phyloP scores from a whole-genome alignment of 495 filamentous ascomycete genomes.

The Cercophora samala region DNA sequence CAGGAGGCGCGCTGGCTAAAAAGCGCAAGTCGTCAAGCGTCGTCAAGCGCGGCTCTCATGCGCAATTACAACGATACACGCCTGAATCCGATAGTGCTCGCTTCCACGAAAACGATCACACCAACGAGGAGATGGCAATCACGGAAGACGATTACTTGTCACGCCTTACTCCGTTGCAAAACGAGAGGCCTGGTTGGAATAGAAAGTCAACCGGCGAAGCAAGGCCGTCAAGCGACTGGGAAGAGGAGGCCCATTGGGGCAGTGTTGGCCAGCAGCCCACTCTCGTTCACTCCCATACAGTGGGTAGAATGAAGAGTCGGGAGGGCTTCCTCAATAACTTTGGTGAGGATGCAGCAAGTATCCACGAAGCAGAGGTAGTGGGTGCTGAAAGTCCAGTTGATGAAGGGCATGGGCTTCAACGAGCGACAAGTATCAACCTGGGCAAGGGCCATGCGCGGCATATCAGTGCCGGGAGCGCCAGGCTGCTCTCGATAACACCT shows the following conservation, averaged over 20 bases:
- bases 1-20: constrained; percentile 52
- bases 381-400: constrained; percentile 39
- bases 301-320: constrained; percentile 43
- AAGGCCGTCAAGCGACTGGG: constrained; percentile 46
- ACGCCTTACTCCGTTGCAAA: constrained; percentile 51
- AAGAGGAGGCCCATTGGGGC: constrained; percentile 46
- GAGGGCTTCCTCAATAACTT: constrained; percentile 62
- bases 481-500: constrained; percentile 60
- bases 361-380: constrained; percentile 41
- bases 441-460: constrained; percentile 62
- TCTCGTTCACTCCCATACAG: constrained; percentile 33
- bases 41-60: constrained; percentile 28
- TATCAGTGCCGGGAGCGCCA: constrained; percentile 71
- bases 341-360: constrained; percentile 34
- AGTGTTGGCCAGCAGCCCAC: constrained; percentile 40
- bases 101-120: constrained; percentile 14
- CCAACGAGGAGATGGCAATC: constrained; percentile 59
- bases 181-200: constrained; percentile 50
- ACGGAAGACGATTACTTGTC: constrained; percentile 63
- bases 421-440: constrained; percentile 63
- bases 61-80: constrained; percentile 42
- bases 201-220: constrained; percentile 47
- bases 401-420: constrained; percentile 48
- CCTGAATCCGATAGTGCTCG: constrained; percentile 31
- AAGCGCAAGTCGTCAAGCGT: constrained; percentile 43